These are phyloP conservation scores for Blastobotrys raffinosifermentans DNA, from an alignment of 1,139 yeast genomes.

Conservation along the genomic window DNA sequence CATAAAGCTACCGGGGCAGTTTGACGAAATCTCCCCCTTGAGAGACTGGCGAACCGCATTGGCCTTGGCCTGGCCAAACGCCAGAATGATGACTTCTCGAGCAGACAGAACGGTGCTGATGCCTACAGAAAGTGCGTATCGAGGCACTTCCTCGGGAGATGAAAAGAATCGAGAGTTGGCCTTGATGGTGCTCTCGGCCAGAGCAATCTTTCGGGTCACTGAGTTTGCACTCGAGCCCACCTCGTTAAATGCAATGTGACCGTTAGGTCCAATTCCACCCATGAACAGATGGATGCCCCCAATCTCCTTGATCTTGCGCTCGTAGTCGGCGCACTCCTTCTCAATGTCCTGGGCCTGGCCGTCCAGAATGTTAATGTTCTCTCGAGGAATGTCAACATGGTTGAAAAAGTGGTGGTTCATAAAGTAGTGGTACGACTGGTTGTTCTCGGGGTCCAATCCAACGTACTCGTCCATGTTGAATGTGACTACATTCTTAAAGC, in stretches of 20 bases:
- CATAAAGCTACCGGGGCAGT: slow-evolving; percentile 28
- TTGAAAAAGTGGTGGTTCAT: slow-evolving; percentile 55
- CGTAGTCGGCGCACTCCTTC: slow-evolving; percentile 47
- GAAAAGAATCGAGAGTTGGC: slow-evolving; percentile 55
- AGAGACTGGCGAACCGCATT: slow-evolving; percentile 24
- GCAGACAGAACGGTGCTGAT: slow-evolving; percentile 59
- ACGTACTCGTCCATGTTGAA: slow-evolving; percentile 62
- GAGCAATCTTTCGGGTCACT: slow-evolving; percentile 44
- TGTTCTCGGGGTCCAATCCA: slow-evolving; percentile 44
- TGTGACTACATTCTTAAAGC: slow-evolving; percentile 52
- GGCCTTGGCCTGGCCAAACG: slow-evolving; percentile 27
- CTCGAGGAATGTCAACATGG: slow-evolving; percentile 51
- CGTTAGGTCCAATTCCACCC: slow-evolving; percentile 63
- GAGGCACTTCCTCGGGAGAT: slow-evolving; percentile 46
- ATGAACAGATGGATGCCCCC: slow-evolving; percentile 53
- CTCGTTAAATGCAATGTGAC: slow-evolving; percentile 61
- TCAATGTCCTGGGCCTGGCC: slow-evolving; percentile 46
- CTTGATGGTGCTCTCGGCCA: slow-evolving; percentile 48
- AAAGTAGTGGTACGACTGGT: slow-evolving; percentile 56
- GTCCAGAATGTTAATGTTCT: slow-evolving; percentile 52
- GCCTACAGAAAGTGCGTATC: slow-evolving; percentile 52
- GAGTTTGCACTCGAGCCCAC: slow-evolving; percentile 48
- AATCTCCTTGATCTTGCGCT: slow-evolving; percentile 43
- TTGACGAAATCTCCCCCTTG: slow-evolving; percentile 20
- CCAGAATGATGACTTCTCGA: slow-evolving; percentile 42